These are phyloP conservation scores for Marsdenia floribunda DNA, from an alignment of 257 asterid genomes.

Conservation along the genomic window DNA sequence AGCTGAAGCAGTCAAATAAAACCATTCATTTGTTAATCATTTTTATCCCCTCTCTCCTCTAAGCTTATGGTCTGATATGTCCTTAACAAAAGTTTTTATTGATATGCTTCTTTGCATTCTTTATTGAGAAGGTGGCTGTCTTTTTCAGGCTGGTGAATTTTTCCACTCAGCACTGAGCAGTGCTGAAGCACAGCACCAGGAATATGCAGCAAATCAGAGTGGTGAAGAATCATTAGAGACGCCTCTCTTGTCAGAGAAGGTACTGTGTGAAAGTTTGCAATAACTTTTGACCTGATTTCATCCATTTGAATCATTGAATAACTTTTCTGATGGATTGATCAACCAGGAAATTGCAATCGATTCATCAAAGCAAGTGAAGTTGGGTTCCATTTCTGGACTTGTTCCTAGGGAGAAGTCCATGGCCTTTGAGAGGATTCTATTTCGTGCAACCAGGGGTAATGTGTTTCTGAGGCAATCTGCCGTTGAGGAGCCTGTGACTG, in stretches of 20 bases:
- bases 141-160: conserved; percentile 73
- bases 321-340: conserved; percentile 16
- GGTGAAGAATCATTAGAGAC: conserved; percentile 87
- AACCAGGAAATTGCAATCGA: conserved; percentile 54
- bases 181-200: conserved; percentile 80
- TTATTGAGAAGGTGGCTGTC: neutral
- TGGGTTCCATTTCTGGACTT: conserved; percentile 87
- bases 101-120: conserved; percentile 8
- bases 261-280: conserved; percentile 15
- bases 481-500: conserved; percentile 73
- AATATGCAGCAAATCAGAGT: conserved; percentile 55
- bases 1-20: neutral
- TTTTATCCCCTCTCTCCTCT: neutral
- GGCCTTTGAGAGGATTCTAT: conserved; percentile 96
- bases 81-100: neutral
- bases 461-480: conserved; percentile 76
- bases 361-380: conserved; percentile 90
- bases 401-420: conserved; percentile 84
- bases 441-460: conserved; percentile 99
- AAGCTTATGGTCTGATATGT: neutral
- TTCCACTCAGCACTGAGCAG: conserved; percentile 74
- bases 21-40: neutral
- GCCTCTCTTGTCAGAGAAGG: conserved; percentile 77
- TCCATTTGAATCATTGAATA: neutral
- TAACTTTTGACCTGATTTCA: neutral